Evolutionary conservation across 2,329 filamentous ascomycete species (phyloP).

Genomic region (Claviceps sp.): DNA sequence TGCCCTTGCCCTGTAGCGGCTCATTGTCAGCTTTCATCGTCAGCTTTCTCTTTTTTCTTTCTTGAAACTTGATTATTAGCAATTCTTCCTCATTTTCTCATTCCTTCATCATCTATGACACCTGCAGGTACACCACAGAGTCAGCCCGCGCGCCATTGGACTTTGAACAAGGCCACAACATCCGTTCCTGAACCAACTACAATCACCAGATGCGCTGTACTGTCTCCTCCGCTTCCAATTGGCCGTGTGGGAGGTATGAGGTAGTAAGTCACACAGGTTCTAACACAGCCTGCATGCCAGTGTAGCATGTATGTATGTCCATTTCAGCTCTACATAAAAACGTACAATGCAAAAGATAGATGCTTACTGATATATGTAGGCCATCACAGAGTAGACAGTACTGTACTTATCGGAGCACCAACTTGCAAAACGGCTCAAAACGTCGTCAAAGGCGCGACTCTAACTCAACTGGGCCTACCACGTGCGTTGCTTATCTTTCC

Average conservation of each 20-base stretch:
- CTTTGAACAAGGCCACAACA: neutral
- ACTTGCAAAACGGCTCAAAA: neutral
- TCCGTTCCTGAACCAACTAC: neutral
- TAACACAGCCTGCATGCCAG: neutral
- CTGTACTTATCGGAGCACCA: no score
- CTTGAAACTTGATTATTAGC: no score
- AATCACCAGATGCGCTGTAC: neutral
- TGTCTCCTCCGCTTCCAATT: neutral
- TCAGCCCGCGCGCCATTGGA: neutral
- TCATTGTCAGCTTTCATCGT: neutral
- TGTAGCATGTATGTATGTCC: neutral
- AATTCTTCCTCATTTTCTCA: neutral
- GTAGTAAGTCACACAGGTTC: neutral
- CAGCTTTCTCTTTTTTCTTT: no score
- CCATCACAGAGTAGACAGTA: no score
- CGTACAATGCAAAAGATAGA: neutral
- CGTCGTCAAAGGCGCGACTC: neutral
- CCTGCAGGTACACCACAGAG: no score
- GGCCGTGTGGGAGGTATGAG: neutral
- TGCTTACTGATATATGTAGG: neutral
- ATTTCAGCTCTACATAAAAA: neutral
- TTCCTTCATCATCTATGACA: no score
- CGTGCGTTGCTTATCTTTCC: conserved; percentile 1
- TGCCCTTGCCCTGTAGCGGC: neutral
- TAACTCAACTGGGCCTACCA: neutral